Conservation (phyloP, 805 yeast genomes). For the Vanderwaltozyma tropicalis region DNA sequence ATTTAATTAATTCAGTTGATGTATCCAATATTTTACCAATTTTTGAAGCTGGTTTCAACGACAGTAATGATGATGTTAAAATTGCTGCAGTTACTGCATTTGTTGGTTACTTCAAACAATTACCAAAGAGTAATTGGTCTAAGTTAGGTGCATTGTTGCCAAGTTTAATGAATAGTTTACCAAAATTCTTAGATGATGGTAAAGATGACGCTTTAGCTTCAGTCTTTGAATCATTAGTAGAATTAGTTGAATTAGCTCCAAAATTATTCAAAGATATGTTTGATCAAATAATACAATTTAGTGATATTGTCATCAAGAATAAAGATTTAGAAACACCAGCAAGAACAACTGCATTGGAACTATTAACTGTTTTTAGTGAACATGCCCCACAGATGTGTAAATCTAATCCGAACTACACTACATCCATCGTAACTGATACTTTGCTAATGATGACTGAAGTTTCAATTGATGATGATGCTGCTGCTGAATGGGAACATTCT, state of each 20-base stretch:
- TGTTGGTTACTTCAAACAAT: constrained; percentile 73
- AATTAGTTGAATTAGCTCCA: constrained; percentile 87
- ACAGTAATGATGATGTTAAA: constrained; percentile 69
- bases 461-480: constrained; percentile 79
- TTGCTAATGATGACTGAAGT: constrained; percentile 87
- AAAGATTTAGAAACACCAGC: constrained; percentile 69
- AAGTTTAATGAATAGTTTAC: constrained; percentile 72
- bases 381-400: constrained; percentile 94
- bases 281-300: constrained; percentile 74
- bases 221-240: constrained; percentile 83
- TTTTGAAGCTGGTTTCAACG: constrained; percentile 74
- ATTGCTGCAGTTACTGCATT: constrained; percentile 89
- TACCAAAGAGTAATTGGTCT: constrained; percentile 75
- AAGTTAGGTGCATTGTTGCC: constrained; percentile 72
- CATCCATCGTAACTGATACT: constrained; percentile 60
- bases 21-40: constrained; percentile 51
- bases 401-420: constrained; percentile 59
- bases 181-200: constrained; percentile 68
- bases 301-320: constrained; percentile 74
- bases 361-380: constrained; percentile 83
- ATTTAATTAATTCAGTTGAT: constrained; percentile 52
- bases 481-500: constrained; percentile 74
- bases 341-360: constrained; percentile 78
- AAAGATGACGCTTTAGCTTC: constrained; percentile 74
- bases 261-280: constrained; percentile 89